Conservation (phyloP, 768 basidiomycete species). For the Pleurotus giganteus region DNA sequence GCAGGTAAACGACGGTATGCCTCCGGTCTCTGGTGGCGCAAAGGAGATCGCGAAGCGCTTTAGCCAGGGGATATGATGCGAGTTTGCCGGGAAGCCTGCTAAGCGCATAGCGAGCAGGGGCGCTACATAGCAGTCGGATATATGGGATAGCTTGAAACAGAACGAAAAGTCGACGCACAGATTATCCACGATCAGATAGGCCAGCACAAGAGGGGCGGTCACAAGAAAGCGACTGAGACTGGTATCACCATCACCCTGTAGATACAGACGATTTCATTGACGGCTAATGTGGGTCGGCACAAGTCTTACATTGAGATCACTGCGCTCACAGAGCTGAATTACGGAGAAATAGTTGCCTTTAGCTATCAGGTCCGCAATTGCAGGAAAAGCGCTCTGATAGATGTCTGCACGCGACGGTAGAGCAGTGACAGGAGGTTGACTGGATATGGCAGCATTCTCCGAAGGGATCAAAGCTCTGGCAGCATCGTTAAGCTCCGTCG, state of each 20-base stretch:
- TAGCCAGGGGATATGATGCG: conserved; percentile 39
- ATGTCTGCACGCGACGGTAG: conserved; percentile 26
- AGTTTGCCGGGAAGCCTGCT: conserved; percentile 53
- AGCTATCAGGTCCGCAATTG: conserved; percentile 42
- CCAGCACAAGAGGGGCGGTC: conserved; percentile 58
- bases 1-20: conserved; percentile 53
- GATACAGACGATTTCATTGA: not conserved
- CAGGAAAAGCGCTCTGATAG: conserved; percentile 45
- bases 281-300: not conserved
- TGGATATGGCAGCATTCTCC: conserved; percentile 10
- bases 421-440: conserved; percentile 12
- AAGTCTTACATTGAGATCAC: conserved; percentile 51
- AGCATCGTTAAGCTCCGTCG: conserved; percentile 54
- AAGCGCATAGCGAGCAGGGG: conserved; percentile 58
- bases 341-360: conserved; percentile 42
- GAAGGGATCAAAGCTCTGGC: conserved; percentile 26
- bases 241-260: conserved; percentile 35
- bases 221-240: conserved; percentile 48
- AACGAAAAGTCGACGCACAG: conserved; percentile 39
- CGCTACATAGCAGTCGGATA: conserved; percentile 30
- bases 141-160: not conserved
- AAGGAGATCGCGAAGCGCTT: conserved; percentile 44
- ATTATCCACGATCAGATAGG: conserved; percentile 63
- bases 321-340: conserved; percentile 45
- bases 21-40: conserved; percentile 52